Percentiles rank a stretch among this genome's conserved stretches.
Conservation (phyloP, 345 rosid species). For the Linum tenue region DNA sequence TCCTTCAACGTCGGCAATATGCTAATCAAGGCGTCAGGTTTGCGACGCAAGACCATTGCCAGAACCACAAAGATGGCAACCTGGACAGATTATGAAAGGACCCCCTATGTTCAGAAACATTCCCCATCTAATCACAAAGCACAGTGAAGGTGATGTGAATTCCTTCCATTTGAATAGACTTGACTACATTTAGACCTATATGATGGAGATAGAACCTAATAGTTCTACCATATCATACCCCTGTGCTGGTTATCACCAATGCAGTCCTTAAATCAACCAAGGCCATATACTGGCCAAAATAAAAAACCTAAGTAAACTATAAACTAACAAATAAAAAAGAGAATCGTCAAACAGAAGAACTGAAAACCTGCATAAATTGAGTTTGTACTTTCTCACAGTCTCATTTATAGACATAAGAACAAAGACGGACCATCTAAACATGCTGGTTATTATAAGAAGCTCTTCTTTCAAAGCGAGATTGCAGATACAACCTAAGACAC, state of each 20-base stretch:
- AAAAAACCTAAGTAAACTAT: neutral
- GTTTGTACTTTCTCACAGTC: neutral
- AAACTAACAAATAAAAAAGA: neutral
- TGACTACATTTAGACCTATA: too few species aligned
- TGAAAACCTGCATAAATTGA: neutral
- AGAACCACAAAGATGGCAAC: constrained; percentile 64
- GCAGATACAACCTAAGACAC: neutral
- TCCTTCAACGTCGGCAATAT: constrained; percentile 37
- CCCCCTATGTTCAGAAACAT: neutral
- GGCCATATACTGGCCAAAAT: neutral
- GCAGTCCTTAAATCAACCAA: too few species aligned
- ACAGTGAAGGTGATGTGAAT: too few species aligned
- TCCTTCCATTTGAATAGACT: too few species aligned
- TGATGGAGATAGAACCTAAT: too few species aligned
- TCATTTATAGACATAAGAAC: neutral
- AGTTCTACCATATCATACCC: too few species aligned
- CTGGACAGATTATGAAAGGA: constrained; percentile 19
- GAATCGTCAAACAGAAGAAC: neutral
- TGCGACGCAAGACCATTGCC: constrained; percentile 50
- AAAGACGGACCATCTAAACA: neutral
- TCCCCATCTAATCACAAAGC: neutral
- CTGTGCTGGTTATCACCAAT: too few species aligned
- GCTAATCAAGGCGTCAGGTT: constrained; percentile 59
- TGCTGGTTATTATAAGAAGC: neutral
- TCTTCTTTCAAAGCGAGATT: neutral